Base-by-base conservation (phyloP, 345 rosid species). In the Ailanthus altissimus region DNA sequence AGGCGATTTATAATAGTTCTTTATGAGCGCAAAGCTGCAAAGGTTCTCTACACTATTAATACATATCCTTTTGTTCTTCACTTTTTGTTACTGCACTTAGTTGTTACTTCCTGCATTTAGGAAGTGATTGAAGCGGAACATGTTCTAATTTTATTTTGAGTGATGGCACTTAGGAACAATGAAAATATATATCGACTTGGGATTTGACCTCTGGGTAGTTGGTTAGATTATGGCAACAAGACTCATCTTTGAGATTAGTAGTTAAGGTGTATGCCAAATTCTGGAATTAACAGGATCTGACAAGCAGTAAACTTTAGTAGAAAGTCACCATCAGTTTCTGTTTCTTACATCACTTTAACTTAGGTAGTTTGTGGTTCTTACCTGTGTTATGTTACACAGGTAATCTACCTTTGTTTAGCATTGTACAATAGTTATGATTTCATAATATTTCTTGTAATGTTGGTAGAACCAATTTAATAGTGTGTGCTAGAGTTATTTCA, bases 1-100 rank as follows among this genome's bases (percentile, higher is more conserved):
- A 91, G 98, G 88, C 97, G 97, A 75, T 91, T 96, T 81, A 86
- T 93, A 62, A 92, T 87, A 26, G 97, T 93, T 85, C 93, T 96
- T 53, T 89, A 80, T 82, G 99, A 96, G 83, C 91, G 86, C 47
- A 93, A 92, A 80, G 91, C 88, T 75, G 81, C 89, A 78, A 93
- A 96, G 99, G 99, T 96, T 77, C 51, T 79, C 64, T 81, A 40
- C 70, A 46, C 36, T 36, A 32, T 64, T 9, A 16, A n/a, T 74
- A 61, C 47, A 60, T 66, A 42, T 74, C 73, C 59, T 43, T 69
- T 73, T 74, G 67, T 72, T 67, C 28, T 49, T 40, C 53, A 11
- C 18, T 75, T 26, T 64, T 76, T 72, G 21, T 43, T 71, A 11
- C 8, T 25, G 53, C 15, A 46, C 16, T 47, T 47, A 5, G 56